Evolutionary conservation across 352 stramenopile genomes (phyloP), one percentile per base, ranked within the genome.

Genomic region (Globisporangium sylvaticum): DNA sequence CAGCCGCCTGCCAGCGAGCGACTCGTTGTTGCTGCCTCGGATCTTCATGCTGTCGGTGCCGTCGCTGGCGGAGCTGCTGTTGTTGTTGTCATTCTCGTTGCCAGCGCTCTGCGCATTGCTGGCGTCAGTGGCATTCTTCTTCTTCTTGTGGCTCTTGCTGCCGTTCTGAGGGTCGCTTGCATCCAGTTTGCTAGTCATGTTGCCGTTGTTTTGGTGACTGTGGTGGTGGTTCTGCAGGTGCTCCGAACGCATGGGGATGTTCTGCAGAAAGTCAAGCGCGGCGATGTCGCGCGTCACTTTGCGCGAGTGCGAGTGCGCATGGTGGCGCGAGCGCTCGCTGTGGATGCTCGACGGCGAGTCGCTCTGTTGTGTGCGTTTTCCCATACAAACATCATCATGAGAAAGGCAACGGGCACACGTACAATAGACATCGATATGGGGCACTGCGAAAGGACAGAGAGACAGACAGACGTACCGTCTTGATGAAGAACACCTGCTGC

Each of bases 211-310:
- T 1, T 34, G 52, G 48, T 61, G 12, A 57, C 44, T n/a, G 6
- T 56, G 32, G 6, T 25, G 42, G 9, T 24, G 55, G 32, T 54
- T 44, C n/a, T 59, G 48, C 20, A 48, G 52, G 22, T 48, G 20
- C 70, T 96, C 89, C 25, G 79, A 85, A 5, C 74, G 75, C 88
- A 97, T 96, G 48, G 89, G 83, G 58, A 97, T 95, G 69, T 84
- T 94, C 57, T 92, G 85, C 18, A 97, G 74, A 66, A 97, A 97
- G 62, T 96, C 89, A 25, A 97, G 71, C 27, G 89, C 89, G 20
- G 87, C 87, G 50, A 96, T 96, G 74, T 96, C 88, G 53, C 88
- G 84, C 68, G 86, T 94, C 29, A 91, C 84, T 32, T 91, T 92
- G 59, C 85, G 84, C 58, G 81, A 83, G 69, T 90, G 79, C 25